These are phyloP conservation scores for Daldinia vernicosa DNA, from an alignment of 495 filamentous ascomycete genomes.

Conservation along the genomic window DNA sequence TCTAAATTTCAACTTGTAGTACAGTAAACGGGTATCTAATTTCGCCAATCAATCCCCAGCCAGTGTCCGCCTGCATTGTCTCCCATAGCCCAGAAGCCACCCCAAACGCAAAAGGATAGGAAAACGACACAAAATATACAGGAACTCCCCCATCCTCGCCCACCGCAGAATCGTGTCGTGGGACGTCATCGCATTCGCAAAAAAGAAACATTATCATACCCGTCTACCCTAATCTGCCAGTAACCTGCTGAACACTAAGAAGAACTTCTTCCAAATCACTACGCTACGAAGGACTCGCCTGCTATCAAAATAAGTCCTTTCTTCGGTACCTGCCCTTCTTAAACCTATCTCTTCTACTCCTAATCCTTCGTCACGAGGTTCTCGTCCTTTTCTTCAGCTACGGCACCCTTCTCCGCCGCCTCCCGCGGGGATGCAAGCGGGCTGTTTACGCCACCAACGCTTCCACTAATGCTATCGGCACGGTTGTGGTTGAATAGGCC, in stretches of 20 bases:
- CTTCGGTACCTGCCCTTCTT: not conserved
- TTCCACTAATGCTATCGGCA: slow-evolving; percentile 83
- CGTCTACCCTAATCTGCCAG: slow-evolving; percentile 8
- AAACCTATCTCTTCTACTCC: slow-evolving; percentile 6
- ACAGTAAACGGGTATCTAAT: slow-evolving; percentile 44
- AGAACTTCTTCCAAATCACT: not conserved
- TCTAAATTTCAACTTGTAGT: slow-evolving; percentile 32
- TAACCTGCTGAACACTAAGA: slow-evolving; percentile 3
- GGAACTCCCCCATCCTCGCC: not conserved
- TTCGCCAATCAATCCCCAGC: slow-evolving; percentile 30
- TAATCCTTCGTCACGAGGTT: slow-evolving; percentile 23
- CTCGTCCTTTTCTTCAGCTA: slow-evolving; percentile 46
- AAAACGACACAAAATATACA: not conserved
- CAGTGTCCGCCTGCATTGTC: slow-evolving; percentile 3
- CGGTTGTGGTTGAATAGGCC: slow-evolving; percentile 77
- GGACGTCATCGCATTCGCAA: slow-evolving; percentile 18
- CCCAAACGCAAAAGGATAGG: not conserved
- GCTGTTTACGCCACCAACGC: slow-evolving; percentile 70
- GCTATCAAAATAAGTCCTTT: not conserved
- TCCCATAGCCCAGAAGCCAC: slow-evolving; percentile 1
- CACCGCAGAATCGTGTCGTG: slow-evolving; percentile 15
- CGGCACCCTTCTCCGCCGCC: slow-evolving; percentile 44
- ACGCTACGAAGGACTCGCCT: not conserved
- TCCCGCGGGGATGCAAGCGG: slow-evolving; percentile 68
- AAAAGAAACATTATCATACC: slow-evolving; percentile 20